Conservation (phyloP, 2,329 filamentous ascomycete species). For the Colletotrichum sp. region DNA sequence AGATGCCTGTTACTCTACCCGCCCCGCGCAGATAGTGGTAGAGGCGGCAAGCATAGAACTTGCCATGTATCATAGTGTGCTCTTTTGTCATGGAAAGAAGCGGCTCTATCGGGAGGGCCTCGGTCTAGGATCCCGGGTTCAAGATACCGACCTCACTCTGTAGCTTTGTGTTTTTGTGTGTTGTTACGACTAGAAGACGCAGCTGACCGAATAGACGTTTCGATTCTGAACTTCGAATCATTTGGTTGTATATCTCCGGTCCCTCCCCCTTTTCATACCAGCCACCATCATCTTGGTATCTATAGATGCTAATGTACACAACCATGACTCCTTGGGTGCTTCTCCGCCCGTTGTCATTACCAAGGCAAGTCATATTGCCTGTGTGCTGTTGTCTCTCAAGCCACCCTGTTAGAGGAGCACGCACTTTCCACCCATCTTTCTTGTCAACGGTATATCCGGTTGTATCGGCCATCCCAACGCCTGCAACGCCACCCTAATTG, state of each 20-base stretch:
- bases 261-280: not conserved
- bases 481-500: not conserved
- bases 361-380: not conserved
- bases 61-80: conserved; percentile 13
- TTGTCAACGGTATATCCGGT: not conserved
- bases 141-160: not conserved
- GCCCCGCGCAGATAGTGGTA: not conserved
- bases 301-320: conserved; percentile 22
- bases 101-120: not conserved
- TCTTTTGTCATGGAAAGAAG: not conserved
- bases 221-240: not conserved
- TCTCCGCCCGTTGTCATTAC: conserved; percentile 8
- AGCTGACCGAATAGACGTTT: not conserved
- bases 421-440: not conserved
- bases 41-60: not conserved
- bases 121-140: not conserved
- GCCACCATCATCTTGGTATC: conserved; percentile 13
- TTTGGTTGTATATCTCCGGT: not conserved
- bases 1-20: conserved; percentile 31
- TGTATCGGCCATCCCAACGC: not conserved
- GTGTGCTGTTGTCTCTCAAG: not conserved
- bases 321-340: not conserved
- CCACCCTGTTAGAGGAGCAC: not conserved
- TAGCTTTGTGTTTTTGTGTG: not conserved
- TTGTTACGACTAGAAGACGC: not conserved